Base-by-base conservation (phyloP, 2,329 filamentous ascomycete species). In the Apiospora arundinis region DNA sequence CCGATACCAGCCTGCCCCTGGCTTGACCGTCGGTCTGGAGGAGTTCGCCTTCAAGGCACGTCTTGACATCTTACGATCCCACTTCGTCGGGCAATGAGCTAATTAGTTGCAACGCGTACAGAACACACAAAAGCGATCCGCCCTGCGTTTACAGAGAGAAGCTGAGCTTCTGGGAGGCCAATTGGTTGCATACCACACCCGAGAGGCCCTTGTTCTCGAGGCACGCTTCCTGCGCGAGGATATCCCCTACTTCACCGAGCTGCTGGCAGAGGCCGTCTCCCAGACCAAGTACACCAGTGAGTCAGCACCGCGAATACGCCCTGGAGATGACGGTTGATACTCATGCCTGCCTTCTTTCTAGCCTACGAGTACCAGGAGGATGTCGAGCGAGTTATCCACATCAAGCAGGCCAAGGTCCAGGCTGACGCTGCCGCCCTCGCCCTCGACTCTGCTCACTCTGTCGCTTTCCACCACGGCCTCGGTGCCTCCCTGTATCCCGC, bases 31-130 rank as follows among this genome's bases (percentile, higher is more conserved):
- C 81, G 95, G 93, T 72, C 89, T 99, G 76, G 93, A 96, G 87
- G 93, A 94, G 83, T 99, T 97, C 87, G 95, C 97, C 76, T 99
- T 98, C 91, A 97, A 97, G 93, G 96, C 95, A 83, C 78, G 84
- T 73, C 71, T 72, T 71, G 63, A 65, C 56, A 70, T 68, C 52
- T 60, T 66, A 12, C 25, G n/a, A 45, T 70, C 28, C 67, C 40
- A 32, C 40, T n/a, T n/a, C 42, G 73, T 78, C 80, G 86, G 85
- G 85, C 88, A 86, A 87, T 78, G 81, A 86, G 85, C 85, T 88
- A 87, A 88, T 85, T 84, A 85, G 72, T 71, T 79, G 80, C 75
- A 77, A 73, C 75, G 70, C 32, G 74, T 76, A 74, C 79, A 95
- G 92, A 95, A 92, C 88, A 99, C 96, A 78, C 84, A 91, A 77